Evolutionary conservation across 2,329 filamentous ascomycete species (phyloP), one percentile per base, ranked within the genome.

Genomic region (Paramyrothecium roridum): DNA sequence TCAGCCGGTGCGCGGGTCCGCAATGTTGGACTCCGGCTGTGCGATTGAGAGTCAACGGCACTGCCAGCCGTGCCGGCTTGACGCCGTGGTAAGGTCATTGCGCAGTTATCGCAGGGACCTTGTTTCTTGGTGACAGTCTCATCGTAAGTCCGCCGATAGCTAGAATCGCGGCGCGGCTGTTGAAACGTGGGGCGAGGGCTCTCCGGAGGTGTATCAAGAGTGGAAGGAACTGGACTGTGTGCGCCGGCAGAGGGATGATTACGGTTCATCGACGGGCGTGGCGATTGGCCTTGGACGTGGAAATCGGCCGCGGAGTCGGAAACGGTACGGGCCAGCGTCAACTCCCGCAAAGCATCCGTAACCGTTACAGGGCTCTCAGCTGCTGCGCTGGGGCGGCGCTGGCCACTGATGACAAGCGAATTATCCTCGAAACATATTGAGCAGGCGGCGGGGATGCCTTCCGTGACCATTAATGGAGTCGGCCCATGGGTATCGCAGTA

Each of bases 401-500:
- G 73, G 57, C 75, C 72, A 43, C 68, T 67, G 56, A 70, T 65
- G 50, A 60, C 53, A 21, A 65, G 57, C 54, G 63, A 56, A 43
- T 59, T 65, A 46, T 72, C 68, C 34, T 86, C 81, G 65, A 78
- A 82, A 66, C 86, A 89, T 62, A 78, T 75, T 55, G 76, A 75
- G 65, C 86, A 89, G 50, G 81, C 77, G 13, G 84, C 81, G 2
- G 84, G 82, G 16, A 87, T 72, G 50, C 84, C 85, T 68, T 89
- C 85, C 37, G 86, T 89, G 64, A 88, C 85, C 82, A 89, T 87
- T 56, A 89, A 71, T 51, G 85, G 85, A 49, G 85, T 88, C 50
- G 86, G 86, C 59, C 86, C 86, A 72, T 89, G 86, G 59, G 83
- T 78, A 69, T 89, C 86, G 77, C 86, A 89, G 67, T 88, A 88